Evolutionary conservation across 495 filamentous ascomycete genomes (phyloP).

Genomic region (Lasiosphaeria hispida): DNA sequence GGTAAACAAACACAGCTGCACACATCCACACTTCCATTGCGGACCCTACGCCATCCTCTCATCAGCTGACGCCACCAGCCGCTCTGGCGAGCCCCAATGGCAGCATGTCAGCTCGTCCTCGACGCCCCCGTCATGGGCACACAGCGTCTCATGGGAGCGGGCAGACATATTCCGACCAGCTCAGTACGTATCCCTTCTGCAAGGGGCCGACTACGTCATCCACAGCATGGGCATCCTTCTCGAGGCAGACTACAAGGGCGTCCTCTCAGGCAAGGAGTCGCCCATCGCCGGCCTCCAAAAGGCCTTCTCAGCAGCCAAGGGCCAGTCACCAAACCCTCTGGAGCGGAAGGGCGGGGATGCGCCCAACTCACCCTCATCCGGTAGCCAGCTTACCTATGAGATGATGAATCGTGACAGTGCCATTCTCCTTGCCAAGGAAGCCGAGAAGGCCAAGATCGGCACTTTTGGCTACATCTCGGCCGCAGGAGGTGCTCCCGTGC

Average conservation of each 20-base stretch:
- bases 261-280: conserved; percentile 76
- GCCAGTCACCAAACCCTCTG: conserved; percentile 67
- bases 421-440: conserved; percentile 81
- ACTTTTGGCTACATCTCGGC: conserved; percentile 87
- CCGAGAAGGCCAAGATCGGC: conserved; percentile 58
- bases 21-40: neutral
- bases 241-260: conserved; percentile 96
- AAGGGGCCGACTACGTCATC: conserved; percentile 76
- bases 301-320: conserved; percentile 56
- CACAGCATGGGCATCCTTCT: conserved; percentile 95
- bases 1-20: conserved; percentile 45
- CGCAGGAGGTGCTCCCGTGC: conserved; percentile 74
- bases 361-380: conserved; percentile 35
- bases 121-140: conserved; percentile 74
- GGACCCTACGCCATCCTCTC: neutral
- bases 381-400: conserved; percentile 89
- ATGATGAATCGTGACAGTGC: conserved; percentile 91
- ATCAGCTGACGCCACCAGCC: conserved; percentile 46
- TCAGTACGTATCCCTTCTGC: conserved; percentile 69
- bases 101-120: conserved; percentile 68
- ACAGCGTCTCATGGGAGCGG: conserved; percentile 77
- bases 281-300: conserved; percentile 69
- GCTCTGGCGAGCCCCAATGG: conserved; percentile 88
- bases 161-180: conserved; percentile 81
- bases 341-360: conserved; percentile 21